Evolutionary conservation across 1,284 basidiomycete species (phyloP).

Genomic region (Boletus subluridellus): DNA sequence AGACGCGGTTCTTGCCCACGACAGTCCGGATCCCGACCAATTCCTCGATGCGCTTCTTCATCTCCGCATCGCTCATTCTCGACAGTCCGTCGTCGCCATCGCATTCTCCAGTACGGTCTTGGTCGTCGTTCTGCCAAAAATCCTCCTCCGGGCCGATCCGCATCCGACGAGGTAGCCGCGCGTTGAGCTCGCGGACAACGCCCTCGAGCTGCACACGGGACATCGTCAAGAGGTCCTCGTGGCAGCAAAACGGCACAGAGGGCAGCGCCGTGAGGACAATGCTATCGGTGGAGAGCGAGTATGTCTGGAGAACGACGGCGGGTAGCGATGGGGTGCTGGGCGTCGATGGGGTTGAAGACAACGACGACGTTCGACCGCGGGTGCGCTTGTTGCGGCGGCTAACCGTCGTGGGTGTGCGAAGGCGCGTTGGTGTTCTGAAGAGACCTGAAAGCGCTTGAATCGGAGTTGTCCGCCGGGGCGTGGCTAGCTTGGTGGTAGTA

Average conservation of each 20-base stretch:
- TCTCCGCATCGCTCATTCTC: constrained; percentile 38
- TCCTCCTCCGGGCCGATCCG: constrained; percentile 39
- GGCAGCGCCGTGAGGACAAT: constrained; percentile 55
- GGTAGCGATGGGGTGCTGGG: constrained; percentile 16
- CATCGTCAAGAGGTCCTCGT: constrained; percentile 59
- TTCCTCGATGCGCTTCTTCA: constrained; percentile 48
- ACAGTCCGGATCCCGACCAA: constrained; percentile 47
- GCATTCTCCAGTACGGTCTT: not conserved
- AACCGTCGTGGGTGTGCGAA: constrained; percentile 18
- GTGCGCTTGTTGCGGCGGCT: constrained; percentile 22
- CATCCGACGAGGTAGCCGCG: constrained; percentile 45
- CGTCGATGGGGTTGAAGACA: constrained; percentile 7
- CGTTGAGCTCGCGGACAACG: constrained; percentile 48
- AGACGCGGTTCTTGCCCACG: constrained; percentile 26
- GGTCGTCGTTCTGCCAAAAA: constrained; percentile 8
- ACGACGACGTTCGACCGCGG: constrained; percentile 8
- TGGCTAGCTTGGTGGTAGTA: constrained; percentile 12
- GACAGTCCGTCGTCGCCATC: constrained; percentile 15
- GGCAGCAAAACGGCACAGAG: constrained; percentile 55
- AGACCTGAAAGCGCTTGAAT: constrained; percentile 20
- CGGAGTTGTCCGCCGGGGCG: constrained; percentile 10
- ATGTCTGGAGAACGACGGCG: constrained; percentile 48
- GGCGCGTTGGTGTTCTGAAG: constrained; percentile 25
- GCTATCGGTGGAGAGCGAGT: constrained; percentile 47
- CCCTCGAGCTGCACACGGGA: constrained; percentile 42